These are phyloP conservation scores for Colletotrichum sansevieriae DNA, from an alignment of 2,329 filamentous ascomycete genomes.

Conservation along the genomic window DNA sequence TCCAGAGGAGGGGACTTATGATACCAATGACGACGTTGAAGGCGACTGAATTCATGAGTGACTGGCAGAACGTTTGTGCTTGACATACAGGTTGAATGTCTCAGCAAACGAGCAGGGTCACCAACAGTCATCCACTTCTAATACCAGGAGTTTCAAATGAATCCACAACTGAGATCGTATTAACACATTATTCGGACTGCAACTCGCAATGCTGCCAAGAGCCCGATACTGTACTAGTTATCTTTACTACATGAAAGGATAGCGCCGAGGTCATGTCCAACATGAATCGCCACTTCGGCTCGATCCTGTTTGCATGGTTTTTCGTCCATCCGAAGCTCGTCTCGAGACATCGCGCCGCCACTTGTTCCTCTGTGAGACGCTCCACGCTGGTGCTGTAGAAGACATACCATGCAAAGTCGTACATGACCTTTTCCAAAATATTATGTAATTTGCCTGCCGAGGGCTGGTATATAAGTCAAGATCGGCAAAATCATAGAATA, in stretches of 20 bases:
- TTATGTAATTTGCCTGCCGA: constrained; percentile 14
- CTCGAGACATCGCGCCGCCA: constrained; percentile 10
- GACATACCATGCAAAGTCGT: constrained; percentile 23
- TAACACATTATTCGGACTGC: constrained; percentile 36
- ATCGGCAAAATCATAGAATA: constrained; percentile 19
- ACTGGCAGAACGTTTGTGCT: no score
- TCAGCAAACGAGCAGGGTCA: no score
- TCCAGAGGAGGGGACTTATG: no score
- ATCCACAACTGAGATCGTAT: constrained; percentile 40
- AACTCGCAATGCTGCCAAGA: neutral
- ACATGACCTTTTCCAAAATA: constrained; percentile 14
- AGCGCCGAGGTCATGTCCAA: constrained; percentile 1
- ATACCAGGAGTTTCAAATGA: neutral
- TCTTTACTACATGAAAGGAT: constrained; percentile 21
- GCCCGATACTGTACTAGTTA: constrained; percentile 21
- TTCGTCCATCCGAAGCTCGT: constrained; percentile 26
- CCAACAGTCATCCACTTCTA: no score
- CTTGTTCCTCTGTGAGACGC: constrained; percentile 5
- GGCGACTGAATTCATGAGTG: no score
- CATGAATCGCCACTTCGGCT: constrained; percentile 1
- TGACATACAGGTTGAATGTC: no score
- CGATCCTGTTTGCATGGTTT: constrained; percentile 15
- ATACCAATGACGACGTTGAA: no score
- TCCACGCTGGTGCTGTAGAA: constrained; percentile 29
- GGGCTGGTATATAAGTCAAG: constrained; percentile 20